phyloP scores from a whole-genome alignment of 441 rosid species.

The Eutrema salsugineum region DNA sequence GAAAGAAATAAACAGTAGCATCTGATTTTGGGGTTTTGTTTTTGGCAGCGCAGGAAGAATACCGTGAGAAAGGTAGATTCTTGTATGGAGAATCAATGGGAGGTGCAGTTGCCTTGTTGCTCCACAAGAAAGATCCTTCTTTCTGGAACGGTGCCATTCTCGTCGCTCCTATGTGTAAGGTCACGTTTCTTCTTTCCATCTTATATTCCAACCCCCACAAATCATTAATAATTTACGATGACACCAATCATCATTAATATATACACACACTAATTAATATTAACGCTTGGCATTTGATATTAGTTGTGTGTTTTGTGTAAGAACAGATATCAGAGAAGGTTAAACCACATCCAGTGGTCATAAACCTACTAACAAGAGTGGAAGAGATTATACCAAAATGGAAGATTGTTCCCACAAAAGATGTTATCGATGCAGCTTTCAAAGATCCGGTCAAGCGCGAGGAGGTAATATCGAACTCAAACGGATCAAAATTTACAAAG shows the following conservation, averaged over 20 bases:
- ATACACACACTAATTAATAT: too few relatives aligned
- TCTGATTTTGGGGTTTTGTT: neutral
- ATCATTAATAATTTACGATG: neutral
- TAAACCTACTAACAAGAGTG: constrained; percentile 69
- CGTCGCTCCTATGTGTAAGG: constrained; percentile 99
- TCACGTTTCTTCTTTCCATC: constrained; percentile 24
- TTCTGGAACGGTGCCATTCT: constrained; percentile 89
- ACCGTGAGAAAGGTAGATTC: constrained; percentile 65
- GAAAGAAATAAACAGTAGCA: neutral
- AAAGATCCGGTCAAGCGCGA: constrained; percentile 85
- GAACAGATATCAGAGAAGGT: constrained; percentile 87
- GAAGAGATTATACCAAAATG: constrained; percentile 92
- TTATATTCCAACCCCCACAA: neutral
- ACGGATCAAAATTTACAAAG: neutral
- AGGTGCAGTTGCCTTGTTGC: constrained; percentile 85
- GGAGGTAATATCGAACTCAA: constrained; percentile 35
- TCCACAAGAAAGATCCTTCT: constrained; percentile 75
- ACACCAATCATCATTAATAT: neutral
- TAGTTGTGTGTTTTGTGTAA: neutral
- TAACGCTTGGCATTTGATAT: neutral
- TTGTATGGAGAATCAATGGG: constrained; percentile 99
- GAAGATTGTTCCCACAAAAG: constrained; percentile 95
- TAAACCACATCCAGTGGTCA: constrained; percentile 89
- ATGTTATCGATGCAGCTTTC: constrained; percentile 80
- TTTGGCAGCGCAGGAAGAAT: constrained; percentile 63